phyloP scores from a whole-genome alignment of 2,329 filamentous ascomycete species.

The Lachnellula willkommii region DNA sequence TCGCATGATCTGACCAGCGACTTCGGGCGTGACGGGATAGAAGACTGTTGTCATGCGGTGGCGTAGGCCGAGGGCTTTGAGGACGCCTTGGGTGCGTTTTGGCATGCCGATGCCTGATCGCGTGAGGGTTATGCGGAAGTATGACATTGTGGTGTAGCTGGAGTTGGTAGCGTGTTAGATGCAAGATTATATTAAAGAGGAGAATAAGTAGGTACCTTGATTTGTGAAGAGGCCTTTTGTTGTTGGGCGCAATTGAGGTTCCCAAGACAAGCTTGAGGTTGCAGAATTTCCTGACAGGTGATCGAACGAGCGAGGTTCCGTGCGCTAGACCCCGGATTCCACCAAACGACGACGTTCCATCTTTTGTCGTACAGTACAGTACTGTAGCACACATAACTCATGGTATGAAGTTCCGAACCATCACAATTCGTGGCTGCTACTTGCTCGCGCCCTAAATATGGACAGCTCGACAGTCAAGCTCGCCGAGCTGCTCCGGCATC shows the following conservation, averaged over 20 bases:
- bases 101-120: constrained; percentile 69
- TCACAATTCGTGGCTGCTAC: not conserved
- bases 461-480: constrained; percentile 53
- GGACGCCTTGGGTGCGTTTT: constrained; percentile 56
- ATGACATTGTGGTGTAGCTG: constrained; percentile 43
- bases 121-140: constrained; percentile 68
- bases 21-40: constrained; percentile 60
- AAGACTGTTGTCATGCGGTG: constrained; percentile 70
- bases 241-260: not conserved
- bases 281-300: constrained; percentile 7
- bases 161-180: not conserved
- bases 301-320: not conserved
- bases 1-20: constrained; percentile 69
- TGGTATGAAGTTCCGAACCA: constrained; percentile 17
- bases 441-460: constrained; percentile 26
- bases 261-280: constrained; percentile 10
- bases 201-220: constrained; percentile 6
- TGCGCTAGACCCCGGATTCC: constrained; percentile 11
- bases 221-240: constrained; percentile 3
- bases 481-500: constrained; percentile 86
- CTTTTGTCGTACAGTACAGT: not conserved
- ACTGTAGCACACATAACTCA: constrained; percentile 3
- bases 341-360: constrained; percentile 8
- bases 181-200: not conserved
- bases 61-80: constrained; percentile 64